A percentile compares a stretch with the other conserved stretches of the same genome.
phyloP scores from a whole-genome alignment of 208 protist genomes.

The Phytomonas francai region DNA sequence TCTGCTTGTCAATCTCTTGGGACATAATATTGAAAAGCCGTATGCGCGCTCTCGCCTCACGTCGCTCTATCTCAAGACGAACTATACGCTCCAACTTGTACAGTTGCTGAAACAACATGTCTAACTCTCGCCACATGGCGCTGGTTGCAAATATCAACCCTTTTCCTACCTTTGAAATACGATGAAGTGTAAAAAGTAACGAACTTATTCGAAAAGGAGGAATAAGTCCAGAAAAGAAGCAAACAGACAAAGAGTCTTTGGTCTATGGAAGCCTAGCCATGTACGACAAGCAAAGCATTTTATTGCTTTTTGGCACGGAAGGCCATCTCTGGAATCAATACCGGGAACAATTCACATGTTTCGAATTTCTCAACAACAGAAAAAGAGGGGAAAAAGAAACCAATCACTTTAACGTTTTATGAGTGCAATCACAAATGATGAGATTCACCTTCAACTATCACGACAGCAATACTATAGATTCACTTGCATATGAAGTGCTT shows the following conservation, averaged over 20 bases:
- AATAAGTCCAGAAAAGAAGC: constrained; percentile 7
- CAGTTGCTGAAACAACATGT: constrained; percentile 45
- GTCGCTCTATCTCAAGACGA: constrained; percentile 67
- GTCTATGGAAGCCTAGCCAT: background rate
- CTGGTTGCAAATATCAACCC: background rate
- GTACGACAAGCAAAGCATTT: no score
- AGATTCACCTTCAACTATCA: no score
- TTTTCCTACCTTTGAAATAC: constrained; percentile 7
- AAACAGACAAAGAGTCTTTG: background rate
- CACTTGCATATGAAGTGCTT: no score
- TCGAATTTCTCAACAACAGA: no score
- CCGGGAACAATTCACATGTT: no score
- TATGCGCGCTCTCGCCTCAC: constrained; percentile 66
- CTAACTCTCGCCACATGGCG: constrained; percentile 20
- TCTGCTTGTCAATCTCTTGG: constrained; percentile 60
- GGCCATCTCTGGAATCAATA: no score
- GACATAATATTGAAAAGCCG: constrained; percentile 62
- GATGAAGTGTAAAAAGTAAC: constrained; percentile 16
- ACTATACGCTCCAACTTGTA: constrained; percentile 70
- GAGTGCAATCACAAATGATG: no score
- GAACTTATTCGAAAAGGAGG: constrained; percentile 8
- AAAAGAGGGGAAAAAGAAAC: no score
- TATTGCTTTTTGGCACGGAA: no score
- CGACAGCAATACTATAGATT: no score
- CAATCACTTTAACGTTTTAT: no score